Percentiles rank a stretch among this genome's conserved stretches.
phyloP scores from a whole-genome alignment of 2,329 filamentous ascomycete genomes.

The Leptographium lundbergii region DNA sequence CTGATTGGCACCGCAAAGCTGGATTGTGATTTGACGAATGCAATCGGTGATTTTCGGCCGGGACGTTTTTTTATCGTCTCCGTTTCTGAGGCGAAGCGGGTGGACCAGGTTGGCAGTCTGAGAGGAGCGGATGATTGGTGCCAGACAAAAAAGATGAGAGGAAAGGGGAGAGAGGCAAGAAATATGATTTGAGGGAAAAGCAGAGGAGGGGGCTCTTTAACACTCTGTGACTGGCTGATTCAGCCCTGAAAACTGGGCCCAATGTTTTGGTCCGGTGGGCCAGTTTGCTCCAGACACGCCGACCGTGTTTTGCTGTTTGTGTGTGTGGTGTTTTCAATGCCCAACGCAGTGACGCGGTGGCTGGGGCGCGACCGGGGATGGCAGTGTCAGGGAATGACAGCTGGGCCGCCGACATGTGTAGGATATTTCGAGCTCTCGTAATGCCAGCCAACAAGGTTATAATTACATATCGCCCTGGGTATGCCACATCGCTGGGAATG shows the following conservation, averaged over 20 bases:
- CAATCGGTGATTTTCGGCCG: not conserved
- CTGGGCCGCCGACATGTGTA: no score
- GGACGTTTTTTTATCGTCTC: not conserved
- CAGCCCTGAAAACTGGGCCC: constrained; percentile 3
- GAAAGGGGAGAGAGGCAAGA: constrained; percentile 20
- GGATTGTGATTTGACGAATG: constrained; percentile 6
- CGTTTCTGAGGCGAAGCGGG: constrained; percentile 6
- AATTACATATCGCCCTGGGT: no score
- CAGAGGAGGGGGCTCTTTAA: constrained; percentile 19
- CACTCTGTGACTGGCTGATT: constrained; percentile 37
- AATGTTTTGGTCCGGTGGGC: not conserved
- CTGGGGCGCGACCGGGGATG: not conserved
- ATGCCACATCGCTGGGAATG: no score
- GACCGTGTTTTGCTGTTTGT: not conserved
- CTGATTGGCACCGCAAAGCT: constrained; percentile 8
- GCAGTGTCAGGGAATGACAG: no score
- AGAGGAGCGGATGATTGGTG: constrained; percentile 17
- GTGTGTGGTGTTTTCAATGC: not conserved
- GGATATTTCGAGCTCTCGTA: no score
- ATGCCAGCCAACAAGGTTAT: no score
- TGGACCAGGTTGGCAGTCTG: constrained; percentile 31
- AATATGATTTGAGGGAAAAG: constrained; percentile 39
- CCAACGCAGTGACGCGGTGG: constrained; percentile 1
- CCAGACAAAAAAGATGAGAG: constrained; percentile 14
- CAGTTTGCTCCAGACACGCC: not conserved